Evolutionary conservation across 441 rosid species (phyloP).

Genomic region (Erodium chrysanthum): DNA sequence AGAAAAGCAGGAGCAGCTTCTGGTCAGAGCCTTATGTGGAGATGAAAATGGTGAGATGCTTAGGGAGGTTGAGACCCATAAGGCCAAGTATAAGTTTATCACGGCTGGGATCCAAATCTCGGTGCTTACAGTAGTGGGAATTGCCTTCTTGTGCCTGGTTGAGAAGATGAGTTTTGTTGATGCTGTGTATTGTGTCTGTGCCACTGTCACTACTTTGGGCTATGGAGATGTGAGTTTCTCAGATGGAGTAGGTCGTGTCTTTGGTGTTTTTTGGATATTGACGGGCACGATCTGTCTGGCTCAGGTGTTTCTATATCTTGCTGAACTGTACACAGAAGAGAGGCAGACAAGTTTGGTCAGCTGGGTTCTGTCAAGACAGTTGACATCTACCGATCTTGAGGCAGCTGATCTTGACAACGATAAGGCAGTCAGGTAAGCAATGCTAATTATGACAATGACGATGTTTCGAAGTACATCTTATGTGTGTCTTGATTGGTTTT

Average conservation of each 20-base stretch:
- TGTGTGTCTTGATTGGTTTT: conserved; percentile 2
- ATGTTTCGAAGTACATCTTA: not conserved
- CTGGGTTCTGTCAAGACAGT: conserved; percentile 28
- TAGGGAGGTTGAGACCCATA: conserved; percentile 22
- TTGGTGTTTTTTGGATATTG: conserved; percentile 48
- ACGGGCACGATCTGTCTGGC: conserved; percentile 38
- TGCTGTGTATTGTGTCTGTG: conserved; percentile 45
- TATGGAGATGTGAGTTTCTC: conserved; percentile 52
- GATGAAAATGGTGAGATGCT: conserved; percentile 17
- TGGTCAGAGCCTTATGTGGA: conserved; percentile 32
- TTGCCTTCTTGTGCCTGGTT: conserved; percentile 23
- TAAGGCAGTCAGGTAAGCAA: conserved; percentile 31
- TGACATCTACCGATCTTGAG: conserved; percentile 39
- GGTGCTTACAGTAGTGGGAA: conserved; percentile 28
- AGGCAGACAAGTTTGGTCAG: conserved; percentile 30
- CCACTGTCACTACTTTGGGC: conserved; percentile 51
- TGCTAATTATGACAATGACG: not conserved
- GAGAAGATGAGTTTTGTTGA: conserved; percentile 33
- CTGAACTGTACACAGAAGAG: conserved; percentile 37
- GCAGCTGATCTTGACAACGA: conserved; percentile 45
- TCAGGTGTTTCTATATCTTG: conserved; percentile 39
- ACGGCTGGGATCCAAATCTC: conserved; percentile 20
- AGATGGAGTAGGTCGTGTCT: conserved; percentile 32
- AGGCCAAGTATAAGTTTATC: conserved; percentile 29
- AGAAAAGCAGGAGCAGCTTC: conserved; percentile 39